Evolutionary conservation across 805 yeast genomes (phyloP), one percentile per base, ranked within the genome.

Genomic region (Hanseniaspora pseudoguilliermondii): DNA sequence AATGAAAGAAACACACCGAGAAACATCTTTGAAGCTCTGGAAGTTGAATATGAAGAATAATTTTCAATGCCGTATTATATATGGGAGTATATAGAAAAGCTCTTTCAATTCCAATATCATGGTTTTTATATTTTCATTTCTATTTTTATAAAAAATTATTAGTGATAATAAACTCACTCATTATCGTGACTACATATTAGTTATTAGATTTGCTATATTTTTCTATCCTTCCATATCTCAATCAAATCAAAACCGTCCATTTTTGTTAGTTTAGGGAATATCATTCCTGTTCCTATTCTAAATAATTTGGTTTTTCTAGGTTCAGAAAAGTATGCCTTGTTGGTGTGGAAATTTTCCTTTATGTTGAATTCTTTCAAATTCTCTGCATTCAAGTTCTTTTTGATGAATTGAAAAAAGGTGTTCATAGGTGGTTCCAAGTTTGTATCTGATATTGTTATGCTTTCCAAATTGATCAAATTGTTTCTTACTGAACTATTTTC

Each of bases 251-350:
- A 91, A 96, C 71, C 95, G 81, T 66, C 97, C 97, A 59, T 84
- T 87, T 75, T 76, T 85, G 47, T 96, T 96, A 64, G 96, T 96
- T 70, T 90, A 90, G 65, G 96, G 96, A 70, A 90, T 84, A 69
- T 79, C 76, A 65, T 76, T 83, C 71, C 89, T 89, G 78, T 88
- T 83, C 66, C 86, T 93, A 72, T 89, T 89, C 71, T 87, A 83
- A 58, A 89, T 81, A 80, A 90, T 90, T 44, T 43, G 20, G 54
- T 42, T 16, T 39, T 34, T 35, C 29, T 55, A 9, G 43, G 5
- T 34, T 20, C 47, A 23, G n/a, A 36, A 25, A 44, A 55, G 21
- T 44, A 34, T 8, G 18, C 35, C 23, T 25, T 20, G 9, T 36
- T 55, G 7, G 50, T 43, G 8, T 20, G 15, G 2, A 10, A 13